Conservation (phyloP, 2,329 filamentous ascomycete genomes). For the Acrocalymma vagum region DNA sequence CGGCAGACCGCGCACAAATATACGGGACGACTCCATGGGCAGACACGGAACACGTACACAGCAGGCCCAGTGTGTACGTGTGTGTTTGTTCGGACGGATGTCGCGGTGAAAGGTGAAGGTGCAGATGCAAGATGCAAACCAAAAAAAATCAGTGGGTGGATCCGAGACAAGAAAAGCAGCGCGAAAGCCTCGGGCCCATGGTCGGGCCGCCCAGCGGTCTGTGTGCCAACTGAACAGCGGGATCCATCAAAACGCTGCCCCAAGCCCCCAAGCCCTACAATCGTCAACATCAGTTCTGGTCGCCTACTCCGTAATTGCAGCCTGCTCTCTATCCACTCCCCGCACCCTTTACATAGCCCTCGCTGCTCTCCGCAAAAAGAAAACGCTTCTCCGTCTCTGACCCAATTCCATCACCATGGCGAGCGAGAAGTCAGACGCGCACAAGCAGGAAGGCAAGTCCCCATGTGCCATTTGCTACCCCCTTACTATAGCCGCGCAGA, state of each 20-base stretch:
- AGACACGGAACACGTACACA: too few species aligned
- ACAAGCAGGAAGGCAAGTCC: constrained; percentile 59
- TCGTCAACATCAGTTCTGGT: too few species aligned
- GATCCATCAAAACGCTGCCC: constrained; percentile 2
- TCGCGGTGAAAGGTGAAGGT: too few species aligned
- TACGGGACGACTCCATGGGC: constrained; percentile 77
- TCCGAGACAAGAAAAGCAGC: constrained; percentile 2
- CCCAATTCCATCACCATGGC: constrained; percentile 40
- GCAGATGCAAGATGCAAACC: background rate
- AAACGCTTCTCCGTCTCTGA: too few species aligned
- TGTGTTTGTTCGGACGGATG: too few species aligned
- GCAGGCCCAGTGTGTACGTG: too few species aligned
- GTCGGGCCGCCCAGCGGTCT: constrained; percentile 1
- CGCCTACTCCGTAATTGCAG: too few species aligned
- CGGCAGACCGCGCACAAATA: constrained; percentile 77
- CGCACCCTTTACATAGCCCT: too few species aligned
- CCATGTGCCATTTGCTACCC: too few species aligned
- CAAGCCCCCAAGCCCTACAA: too few species aligned
- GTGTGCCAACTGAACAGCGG: constrained; percentile 1
- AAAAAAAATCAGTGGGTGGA: constrained; percentile 8
- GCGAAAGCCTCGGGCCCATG: constrained; percentile 2
- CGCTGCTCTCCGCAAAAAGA: too few species aligned
- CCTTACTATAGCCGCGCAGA: too few species aligned
- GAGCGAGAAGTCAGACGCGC: constrained; percentile 71
- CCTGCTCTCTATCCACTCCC: background rate